Evolutionary conservation across 805 yeast genomes (phyloP), one percentile per base, ranked within the genome.

Genomic region (Starmerella cellae): DNA sequence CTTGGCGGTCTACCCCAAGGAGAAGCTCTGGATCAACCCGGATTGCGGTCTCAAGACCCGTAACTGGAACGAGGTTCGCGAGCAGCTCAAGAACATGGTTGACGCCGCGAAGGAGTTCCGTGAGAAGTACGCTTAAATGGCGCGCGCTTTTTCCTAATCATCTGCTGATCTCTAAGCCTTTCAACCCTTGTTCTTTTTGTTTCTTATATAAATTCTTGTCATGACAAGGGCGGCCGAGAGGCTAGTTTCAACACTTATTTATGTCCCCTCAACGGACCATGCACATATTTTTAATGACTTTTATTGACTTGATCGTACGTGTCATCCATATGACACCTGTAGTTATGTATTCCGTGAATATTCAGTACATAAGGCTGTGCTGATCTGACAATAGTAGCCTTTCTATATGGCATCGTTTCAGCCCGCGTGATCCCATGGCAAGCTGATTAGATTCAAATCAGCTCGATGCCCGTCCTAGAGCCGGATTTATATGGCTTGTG

Each of bases 1-100:
- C 73, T 73, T 91, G 70, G 84, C 85, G 74, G 91, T 82, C 49
- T 88, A 88, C 76, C 96, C 96, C 66, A 93, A 91, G 64, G 83
- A 82, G 68, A 88, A 87, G 70, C 82, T 91, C 78, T 91, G 98
- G 98, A 94, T 91, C 65, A 91, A 91, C 93, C 98, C 98, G 63
- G 98, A 91, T 75, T 91, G 98, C 79, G 98, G 98, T 78, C 79
- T 91, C 69, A 91, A 91, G 82, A 91, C 98, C 68, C 87, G 98
- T 80, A 95, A 94, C 60, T 91, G 98, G 98, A 84, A 82, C 59
- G 98, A 91, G 77, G 83, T 88, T 60, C 84, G 71, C 65, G 85
- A 79, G 63, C 84, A 94, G 61, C 79, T 91, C 70, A 82, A 94
- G 68, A 82, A 91, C 73, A 91, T 91, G 98, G 97, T 91, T 66